Base-by-base conservation (phyloP, 2,329 filamentous ascomycete species). In the Sclerotinia trifoliorum region DNA sequence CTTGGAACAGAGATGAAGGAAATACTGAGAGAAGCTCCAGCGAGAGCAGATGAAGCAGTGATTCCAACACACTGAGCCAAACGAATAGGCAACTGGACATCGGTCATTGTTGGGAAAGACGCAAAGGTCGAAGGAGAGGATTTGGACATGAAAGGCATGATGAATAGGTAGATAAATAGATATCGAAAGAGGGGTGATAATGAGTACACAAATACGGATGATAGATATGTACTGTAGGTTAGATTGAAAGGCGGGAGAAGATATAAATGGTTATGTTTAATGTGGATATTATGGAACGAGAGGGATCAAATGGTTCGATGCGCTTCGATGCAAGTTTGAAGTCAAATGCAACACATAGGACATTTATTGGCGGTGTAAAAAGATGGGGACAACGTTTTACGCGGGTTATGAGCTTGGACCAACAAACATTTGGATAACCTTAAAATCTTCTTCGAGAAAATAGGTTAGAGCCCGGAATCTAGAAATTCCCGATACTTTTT, bases 31-130 rank as follows among this genome's bases (percentile, higher is more conserved):
- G 74, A 77, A 68, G 76, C 72, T 62, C 81, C 82, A 10, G 78
- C 74, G 3, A 83, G 73, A 66, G 82, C 80, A 29, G 82, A 80
- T 49, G 84, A 81, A 57, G 82, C 73, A 44, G 85, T 83, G 70
- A 88, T 80, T 67, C 83, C 82, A 7, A 84, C 73, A 13, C 81
- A 80, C 75, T 86, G 84, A 32, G 82, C 80, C 65, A 81, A 73
- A 69, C 83, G 80, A 61, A 86, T 78, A 42, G 75, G 69, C 44
- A 73, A 46, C 32, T 61, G 48, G 24, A 66, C 24, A 32, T 66
- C 65, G 2, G 44, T 32, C 44, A 66, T 42, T 26, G 13, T 58
- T 13, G 54, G 19, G 29, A 66, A 66, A 29, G 32, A 49, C 29
- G n/a, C 19, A 52, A 61, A 66, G 46, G 65, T n/a, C 8, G 65